Conservation (phyloP, 495 filamentous ascomycete genomes). For the Talaromyces wortmannii region DNA sequence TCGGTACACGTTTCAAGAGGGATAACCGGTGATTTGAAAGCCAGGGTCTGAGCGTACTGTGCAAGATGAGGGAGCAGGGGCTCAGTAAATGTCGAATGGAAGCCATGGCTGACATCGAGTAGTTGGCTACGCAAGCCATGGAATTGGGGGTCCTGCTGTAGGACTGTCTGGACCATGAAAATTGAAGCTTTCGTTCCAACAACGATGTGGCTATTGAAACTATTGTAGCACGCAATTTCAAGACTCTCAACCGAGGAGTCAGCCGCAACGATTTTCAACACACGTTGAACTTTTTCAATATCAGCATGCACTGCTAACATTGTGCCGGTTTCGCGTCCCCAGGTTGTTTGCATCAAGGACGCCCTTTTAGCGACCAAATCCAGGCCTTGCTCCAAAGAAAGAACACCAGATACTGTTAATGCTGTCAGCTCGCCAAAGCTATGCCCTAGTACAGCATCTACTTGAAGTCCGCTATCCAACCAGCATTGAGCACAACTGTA, state of each 20-base stretch:
- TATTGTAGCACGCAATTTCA: constrained; percentile 44
- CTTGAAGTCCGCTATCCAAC: constrained; percentile 24
- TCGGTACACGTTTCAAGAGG: constrained; percentile 24
- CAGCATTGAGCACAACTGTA: constrained; percentile 28
- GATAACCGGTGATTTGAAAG: constrained; percentile 17
- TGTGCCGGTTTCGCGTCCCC: constrained; percentile 29
- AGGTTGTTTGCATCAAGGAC: constrained; percentile 21
- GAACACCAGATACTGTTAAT: constrained; percentile 13
- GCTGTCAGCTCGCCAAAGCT: constrained; percentile 30
- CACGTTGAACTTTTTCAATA: constrained; percentile 8
- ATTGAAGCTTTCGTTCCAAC: constrained; percentile 31
- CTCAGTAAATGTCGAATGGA: constrained; percentile 40
- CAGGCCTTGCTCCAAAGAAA: constrained; percentile 20
- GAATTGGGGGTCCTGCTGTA: not conserved
- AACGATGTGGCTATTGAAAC: constrained; percentile 33
- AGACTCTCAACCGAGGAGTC: not conserved
- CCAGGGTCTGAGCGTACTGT: constrained; percentile 13
- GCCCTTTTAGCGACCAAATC: constrained; percentile 29
- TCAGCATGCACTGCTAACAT: constrained; percentile 31
- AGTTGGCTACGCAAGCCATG: constrained; percentile 19
- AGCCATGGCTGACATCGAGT: constrained; percentile 37
- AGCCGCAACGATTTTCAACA: constrained; percentile 5
- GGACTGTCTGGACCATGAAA: constrained; percentile 9
- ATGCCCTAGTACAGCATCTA: constrained; percentile 29
- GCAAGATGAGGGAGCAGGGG: constrained; percentile 19